Base-by-base conservation (phyloP, 345 rosid genomes). In the Eucalyptus curtisii region DNA sequence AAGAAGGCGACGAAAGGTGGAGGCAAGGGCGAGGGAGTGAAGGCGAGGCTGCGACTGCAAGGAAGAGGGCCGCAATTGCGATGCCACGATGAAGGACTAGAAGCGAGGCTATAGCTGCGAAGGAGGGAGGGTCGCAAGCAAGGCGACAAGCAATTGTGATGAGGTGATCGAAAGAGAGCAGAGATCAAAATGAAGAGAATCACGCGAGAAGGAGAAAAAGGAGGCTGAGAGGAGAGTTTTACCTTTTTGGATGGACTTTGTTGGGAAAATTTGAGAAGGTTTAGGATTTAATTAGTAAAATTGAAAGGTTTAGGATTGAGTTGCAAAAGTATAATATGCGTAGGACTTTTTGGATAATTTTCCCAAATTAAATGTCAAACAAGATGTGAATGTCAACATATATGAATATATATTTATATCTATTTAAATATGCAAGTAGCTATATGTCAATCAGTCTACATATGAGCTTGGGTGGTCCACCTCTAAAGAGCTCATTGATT, bases 71-170 rank as follows among this genome's bases (percentile, higher is more conserved):
- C 1, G 1, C 10, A 0, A 19, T 5, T 20, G 25, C 0, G 10
- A 52, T 52, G 57, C 57, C 2, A 0, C 0, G 10, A 52, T 52
- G 10, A 52, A 52, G 4, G 57, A 52, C 1, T 0, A 0, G 1
- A 52, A 52, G 57, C 4, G 10, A 52, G 57, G 57, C 10, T 52
- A 0, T 5, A 0, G 10, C 10, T 20, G 0, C 1, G 0, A 52
- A 7, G 57, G 25, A 52, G 25, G 10, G 57, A 52, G 25, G 57
- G 25, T 52, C 1, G 0, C 1, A 1, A 2, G 57, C 2, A 1
- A 52, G 57, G 25, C 0, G 1, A 10, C 25, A 52, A 52, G 57
- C 10, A 52, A 52, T 52, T 7, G 25, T 2, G 0, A 52, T 2
- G 2, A 52, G 10, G 25, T 52, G 57, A 52, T 52, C 0, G 4